phyloP scores from a whole-genome alignment of 176 grass and related monocot genomes.

The Calamus simplicifolius region DNA sequence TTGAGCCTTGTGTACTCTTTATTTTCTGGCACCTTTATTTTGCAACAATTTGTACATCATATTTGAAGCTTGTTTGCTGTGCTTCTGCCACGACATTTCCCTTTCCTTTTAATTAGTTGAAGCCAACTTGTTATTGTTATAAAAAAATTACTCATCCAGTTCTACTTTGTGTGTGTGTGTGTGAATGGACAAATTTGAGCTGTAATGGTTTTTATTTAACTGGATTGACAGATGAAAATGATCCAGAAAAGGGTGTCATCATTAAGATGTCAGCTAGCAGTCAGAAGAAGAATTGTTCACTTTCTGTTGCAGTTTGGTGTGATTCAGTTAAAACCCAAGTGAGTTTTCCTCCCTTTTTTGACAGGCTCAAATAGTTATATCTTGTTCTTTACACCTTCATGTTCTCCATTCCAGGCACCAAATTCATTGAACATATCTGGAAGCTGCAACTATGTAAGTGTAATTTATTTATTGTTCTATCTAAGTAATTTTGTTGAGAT shows the following conservation, averaged over 20 bases:
- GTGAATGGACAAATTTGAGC: too few species aligned
- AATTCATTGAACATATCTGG: slow-evolving; percentile 51
- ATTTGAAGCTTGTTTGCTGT: too few species aligned
- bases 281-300: slow-evolving; percentile 44
- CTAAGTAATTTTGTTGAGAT: too few species aligned
- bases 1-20: too few species aligned
- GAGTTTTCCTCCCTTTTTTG: slow-evolving; percentile 24
- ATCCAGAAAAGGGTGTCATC: slow-evolving; percentile 70
- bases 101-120: too few species aligned
- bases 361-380: slow-evolving; percentile 5
- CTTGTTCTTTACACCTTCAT: slow-evolving; percentile 12
- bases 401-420: slow-evolving; percentile 37
- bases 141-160: too few species aligned
- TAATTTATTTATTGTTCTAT: not conserved
- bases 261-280: slow-evolving; percentile 60
- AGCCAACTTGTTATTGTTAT: too few species aligned
- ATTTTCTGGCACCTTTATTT: too few species aligned
- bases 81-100: too few species aligned
- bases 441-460: slow-evolving; percentile 80
- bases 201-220: not conserved
- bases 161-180: too few species aligned
- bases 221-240: slow-evolving; percentile 44
- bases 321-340: slow-evolving; percentile 60
- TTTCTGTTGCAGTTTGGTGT: slow-evolving; percentile 67
- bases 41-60: too few species aligned